Conservation (phyloP, 805 yeast genomes). For the Diddensiella transvaalensis region DNA sequence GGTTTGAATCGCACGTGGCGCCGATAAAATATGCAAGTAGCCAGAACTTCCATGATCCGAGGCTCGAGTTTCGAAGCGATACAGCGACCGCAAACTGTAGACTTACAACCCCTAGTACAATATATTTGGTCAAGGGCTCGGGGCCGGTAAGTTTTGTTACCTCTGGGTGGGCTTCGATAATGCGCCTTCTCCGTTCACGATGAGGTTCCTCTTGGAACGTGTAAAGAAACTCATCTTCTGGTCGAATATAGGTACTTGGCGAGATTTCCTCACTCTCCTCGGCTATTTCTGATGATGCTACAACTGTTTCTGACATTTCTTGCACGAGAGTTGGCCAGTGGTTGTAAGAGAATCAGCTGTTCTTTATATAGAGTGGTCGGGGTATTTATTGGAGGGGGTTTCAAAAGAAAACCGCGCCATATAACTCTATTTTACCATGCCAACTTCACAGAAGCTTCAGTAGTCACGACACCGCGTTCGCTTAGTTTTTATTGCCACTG, state of each 20-base stretch:
- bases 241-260: background rate
- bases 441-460: too few species aligned
- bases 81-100: slow-evolving; percentile 68
- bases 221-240: slow-evolving; percentile 74
- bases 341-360: too few species aligned
- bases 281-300: too few species aligned
- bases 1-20: slow-evolving; percentile 80
- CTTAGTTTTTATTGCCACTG: too few species aligned
- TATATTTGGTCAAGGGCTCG: slow-evolving; percentile 82
- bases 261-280: slow-evolving; percentile 56
- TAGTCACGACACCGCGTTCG: too few species aligned
- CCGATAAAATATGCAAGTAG: slow-evolving; percentile 72
- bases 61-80: slow-evolving; percentile 51
- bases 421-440: too few species aligned
- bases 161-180: slow-evolving; percentile 72
- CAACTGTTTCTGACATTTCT: too few species aligned
- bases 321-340: too few species aligned
- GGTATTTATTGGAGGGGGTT: too few species aligned
- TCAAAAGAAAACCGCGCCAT: too few species aligned
- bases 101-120: slow-evolving; percentile 59
- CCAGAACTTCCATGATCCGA: slow-evolving; percentile 53
- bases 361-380: too few species aligned
- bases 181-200: slow-evolving; percentile 64
- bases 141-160: slow-evolving; percentile 77
- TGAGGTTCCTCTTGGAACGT: slow-evolving; percentile 82